Base-by-base conservation (phyloP, 2,329 filamentous ascomycete genomes). In the Pseudonectria foliicola region DNA sequence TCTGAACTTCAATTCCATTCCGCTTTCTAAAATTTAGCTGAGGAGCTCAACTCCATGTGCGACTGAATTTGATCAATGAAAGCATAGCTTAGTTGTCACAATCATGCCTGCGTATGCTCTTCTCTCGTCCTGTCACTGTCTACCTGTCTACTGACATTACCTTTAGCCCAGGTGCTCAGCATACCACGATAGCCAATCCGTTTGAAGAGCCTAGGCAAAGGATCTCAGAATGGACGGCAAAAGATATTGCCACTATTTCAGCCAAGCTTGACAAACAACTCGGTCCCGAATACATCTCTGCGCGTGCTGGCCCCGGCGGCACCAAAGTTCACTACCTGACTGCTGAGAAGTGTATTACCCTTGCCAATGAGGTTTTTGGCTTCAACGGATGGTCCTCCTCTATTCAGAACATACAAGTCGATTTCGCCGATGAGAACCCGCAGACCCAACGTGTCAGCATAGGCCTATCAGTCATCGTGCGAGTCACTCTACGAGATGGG, bases 381-480 rank as follows among this genome's bases (percentile, higher is more conserved):
- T 95, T 95, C 68, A 95, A 95, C 63, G 89, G 89, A 51, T 98
- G 92, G 92, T 95, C 86, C 8, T 94, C 86, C 37, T 83, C 84
- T n/a, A 92, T 98, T 40, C 85, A 90, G 55, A 88, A 93, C 55
- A 84, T 95, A 25, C 84, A 94, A 56, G 85, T 96, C 40, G 92
- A 98, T 61, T 96, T 93, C 61, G 86, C 92, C 41, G 90, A 96
- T 54, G 88, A 95, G 62, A 80, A 82, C 51, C 74, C 80, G 12
- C 75, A 81, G 50, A 88, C 80, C 7, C 74, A 82, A 41, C 90
- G 82, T 57, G 80, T 95, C 49, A 88, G 76, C 44, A 70, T 96
- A 25, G 92, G 92, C 0, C 60, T 98, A 25, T 93, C 87, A 1
- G 89, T 95, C 34, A 87, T 94, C 42, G 80, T 96, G 38, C 78